Evolutionary conservation across 2,329 filamentous ascomycete species (phyloP), one percentile per base, ranked within the genome.

Genomic region (Scorias spongiosa): DNA sequence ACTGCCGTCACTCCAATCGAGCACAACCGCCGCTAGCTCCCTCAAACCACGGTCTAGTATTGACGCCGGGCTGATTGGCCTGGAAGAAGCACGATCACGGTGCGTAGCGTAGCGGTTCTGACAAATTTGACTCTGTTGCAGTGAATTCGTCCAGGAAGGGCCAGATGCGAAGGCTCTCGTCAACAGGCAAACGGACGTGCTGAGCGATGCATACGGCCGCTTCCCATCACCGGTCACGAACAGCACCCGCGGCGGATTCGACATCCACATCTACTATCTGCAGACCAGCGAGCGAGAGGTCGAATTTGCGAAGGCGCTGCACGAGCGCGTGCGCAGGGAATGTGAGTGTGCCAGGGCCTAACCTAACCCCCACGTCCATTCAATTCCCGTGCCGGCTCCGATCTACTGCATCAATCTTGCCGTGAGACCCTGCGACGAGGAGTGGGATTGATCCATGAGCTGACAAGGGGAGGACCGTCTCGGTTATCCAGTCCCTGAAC

Each of bases 181-280:
- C 43, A 93, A 93, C 54, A 76, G 76, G 0, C 68, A 74, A 29
- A 67, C 75, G 1, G 72, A 71, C 1, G 66, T 74, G 41, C 46
- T 37, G 15, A 89, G 83, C 58, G 64, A 71, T 42, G 76, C 83
- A 11, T 93, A 93, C 56, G 69, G 76, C 12, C 63, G 66, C 30
- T 94, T 94, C 53, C 63, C 72, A 0, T 69, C 74, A 2, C 83
- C 85, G 0, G 66, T 93, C 29, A 69, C 76, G 39, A 83, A 81
- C 46, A 77, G 72, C 2, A 60, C 57, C 2, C 71, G 76, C 5
- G 84, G 83, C 32, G 87, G 79, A 10, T 94, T 94, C 51, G 87
- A 94, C 58, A 64, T 93, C 12, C 87, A 94, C 62, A 79, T 94
- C 54, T 94, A 94, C 64, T 84, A 86, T 62, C 75, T 79, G 26